Conservation (phyloP, 1,139 yeast species). For the Hanseniaspora sp. region DNA sequence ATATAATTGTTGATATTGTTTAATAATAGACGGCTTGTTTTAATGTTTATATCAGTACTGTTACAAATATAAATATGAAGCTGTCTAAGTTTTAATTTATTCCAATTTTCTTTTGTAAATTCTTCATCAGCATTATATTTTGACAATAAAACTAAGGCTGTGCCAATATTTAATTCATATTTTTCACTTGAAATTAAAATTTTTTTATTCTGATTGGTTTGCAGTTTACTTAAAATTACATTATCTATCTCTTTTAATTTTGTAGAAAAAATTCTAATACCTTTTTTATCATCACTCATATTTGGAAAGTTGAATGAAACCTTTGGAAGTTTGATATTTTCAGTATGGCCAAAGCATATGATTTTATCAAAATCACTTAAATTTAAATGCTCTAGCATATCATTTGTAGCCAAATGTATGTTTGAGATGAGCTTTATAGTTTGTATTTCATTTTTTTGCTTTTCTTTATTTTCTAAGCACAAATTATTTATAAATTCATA, state of each 20-base stretch:
- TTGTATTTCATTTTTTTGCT: not conserved
- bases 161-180: conserved; percentile 9
- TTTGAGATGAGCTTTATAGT: not conserved
- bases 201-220: not conserved
- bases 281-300: conserved; percentile 11
- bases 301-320: not conserved
- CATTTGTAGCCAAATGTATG: conserved; percentile 17
- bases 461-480: not conserved
- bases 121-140: not conserved
- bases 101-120: not conserved
- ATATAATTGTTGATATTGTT: conserved; percentile 6
- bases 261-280: conserved; percentile 2
- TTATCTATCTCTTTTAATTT: not conserved
- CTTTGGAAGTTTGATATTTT: not conserved
- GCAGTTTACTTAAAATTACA: not conserved
- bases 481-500: not conserved
- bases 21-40: conserved; percentile 7
- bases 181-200: conserved; percentile 7
- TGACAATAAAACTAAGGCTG: not conserved
- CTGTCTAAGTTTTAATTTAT: conserved; percentile 3
- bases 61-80: not conserved
- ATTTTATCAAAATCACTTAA: conserved; percentile 6
- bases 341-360: not conserved
- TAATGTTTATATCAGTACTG: not conserved
- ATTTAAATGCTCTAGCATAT: conserved; percentile 17